Evolutionary conservation across 2,329 filamentous ascomycete species (phyloP).

Genomic region (Plectosphaerella sp.): DNA sequence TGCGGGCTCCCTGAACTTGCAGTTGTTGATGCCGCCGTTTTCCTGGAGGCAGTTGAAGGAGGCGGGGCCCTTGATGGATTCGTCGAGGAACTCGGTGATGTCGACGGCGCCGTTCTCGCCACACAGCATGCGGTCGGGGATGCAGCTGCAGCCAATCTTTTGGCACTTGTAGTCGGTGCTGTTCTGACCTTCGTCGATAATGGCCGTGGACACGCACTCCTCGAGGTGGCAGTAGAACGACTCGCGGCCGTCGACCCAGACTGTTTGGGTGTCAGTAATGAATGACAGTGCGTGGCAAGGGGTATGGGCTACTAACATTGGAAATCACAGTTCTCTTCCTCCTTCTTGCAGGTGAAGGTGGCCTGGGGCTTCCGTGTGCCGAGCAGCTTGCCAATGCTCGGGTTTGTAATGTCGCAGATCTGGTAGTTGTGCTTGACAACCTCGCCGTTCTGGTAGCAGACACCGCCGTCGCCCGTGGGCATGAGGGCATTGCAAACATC

Average conservation of each 20-base stretch:
- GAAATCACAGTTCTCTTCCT: constrained; percentile 74
- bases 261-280: constrained; percentile 32
- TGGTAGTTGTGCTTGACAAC: constrained; percentile 94
- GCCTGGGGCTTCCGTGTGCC: constrained; percentile 85
- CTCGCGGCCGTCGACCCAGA: constrained; percentile 92
- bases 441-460: constrained; percentile 89
- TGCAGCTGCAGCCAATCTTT: constrained; percentile 80
- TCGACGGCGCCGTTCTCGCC: constrained; percentile 89
- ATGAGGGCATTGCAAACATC: constrained; percentile 84
- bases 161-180: constrained; percentile 81
- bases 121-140: constrained; percentile 89
- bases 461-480: constrained; percentile 73
- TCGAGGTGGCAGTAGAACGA: constrained; percentile 94
- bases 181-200: constrained; percentile 68
- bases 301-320: constrained; percentile 62
- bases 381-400: constrained; percentile 83
- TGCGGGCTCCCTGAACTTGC: constrained; percentile 82
- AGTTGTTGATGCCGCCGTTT: constrained; percentile 59
- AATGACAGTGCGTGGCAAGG: not conserved
- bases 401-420: constrained; percentile 96
- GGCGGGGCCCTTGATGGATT: constrained; percentile 83
- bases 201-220: constrained; percentile 69
- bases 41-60: constrained; percentile 70
- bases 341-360: constrained; percentile 83
- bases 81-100: constrained; percentile 79